Conservation (phyloP, 177 flowering plant genomes). For the Vitis hybrid region DNA sequence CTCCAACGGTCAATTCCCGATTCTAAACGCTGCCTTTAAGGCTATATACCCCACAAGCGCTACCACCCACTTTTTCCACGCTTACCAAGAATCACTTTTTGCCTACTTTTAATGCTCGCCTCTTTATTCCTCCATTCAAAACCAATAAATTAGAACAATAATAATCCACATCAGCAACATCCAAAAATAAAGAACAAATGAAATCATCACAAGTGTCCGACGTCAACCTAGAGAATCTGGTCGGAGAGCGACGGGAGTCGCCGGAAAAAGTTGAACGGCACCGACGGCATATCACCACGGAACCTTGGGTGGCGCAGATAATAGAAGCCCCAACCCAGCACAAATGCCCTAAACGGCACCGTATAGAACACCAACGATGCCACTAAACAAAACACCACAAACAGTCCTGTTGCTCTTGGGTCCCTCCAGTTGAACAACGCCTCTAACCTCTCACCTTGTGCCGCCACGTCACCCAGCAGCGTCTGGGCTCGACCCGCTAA, state of each 20-base stretch:
- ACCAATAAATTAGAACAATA: too few relatives aligned
- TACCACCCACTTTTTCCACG: too few relatives aligned
- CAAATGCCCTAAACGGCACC: conserved; percentile 66
- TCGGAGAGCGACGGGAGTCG: conserved; percentile 84
- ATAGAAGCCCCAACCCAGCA: conserved; percentile 63
- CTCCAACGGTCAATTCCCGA: too few relatives aligned
- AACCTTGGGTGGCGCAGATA: conserved; percentile 91
- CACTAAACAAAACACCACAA: conserved; percentile 60
- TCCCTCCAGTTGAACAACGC: conserved; percentile 87
- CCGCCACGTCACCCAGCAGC: conserved; percentile 83
- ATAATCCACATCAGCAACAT: too few relatives aligned
- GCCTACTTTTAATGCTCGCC: too few relatives aligned
- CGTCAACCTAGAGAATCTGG: conserved; percentile 48
- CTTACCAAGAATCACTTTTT: too few relatives aligned
- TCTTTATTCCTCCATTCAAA: too few relatives aligned
- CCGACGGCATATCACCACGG: conserved; percentile 81
- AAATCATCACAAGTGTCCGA: too few relatives aligned
- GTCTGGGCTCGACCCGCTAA: conserved; percentile 83
- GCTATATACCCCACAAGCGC: too few relatives aligned
- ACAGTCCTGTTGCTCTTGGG: conserved; percentile 90
- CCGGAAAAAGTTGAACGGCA: conserved; percentile 75
- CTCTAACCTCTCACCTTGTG: conserved; percentile 90
- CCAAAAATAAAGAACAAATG: too few relatives aligned
- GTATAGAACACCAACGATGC: conserved; percentile 66
- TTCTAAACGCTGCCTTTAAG: too few relatives aligned